Evolutionary conservation across 176 grass and related monocot species (phyloP).

Genomic region (Oryza punctata): DNA sequence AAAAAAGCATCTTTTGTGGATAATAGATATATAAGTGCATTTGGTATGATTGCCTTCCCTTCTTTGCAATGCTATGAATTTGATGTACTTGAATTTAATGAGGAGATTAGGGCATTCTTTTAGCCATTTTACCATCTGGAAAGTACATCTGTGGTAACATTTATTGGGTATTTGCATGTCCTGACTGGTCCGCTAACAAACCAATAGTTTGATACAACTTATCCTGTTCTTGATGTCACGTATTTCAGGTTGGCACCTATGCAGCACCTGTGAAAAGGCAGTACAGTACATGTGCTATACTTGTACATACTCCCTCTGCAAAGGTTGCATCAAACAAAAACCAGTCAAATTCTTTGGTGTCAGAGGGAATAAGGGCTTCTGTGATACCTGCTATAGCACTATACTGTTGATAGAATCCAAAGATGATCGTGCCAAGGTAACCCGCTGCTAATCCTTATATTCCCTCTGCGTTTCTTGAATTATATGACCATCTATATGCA

Average conservation of each 20-base stretch:
- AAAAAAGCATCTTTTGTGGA: not conserved
- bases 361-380: slow-evolving; percentile 89
- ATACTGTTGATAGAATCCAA: slow-evolving; percentile 85
- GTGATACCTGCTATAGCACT: slow-evolving; percentile 90
- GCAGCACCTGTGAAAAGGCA: slow-evolving; percentile 88
- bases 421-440: slow-evolving; percentile 68
- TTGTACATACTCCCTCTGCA: slow-evolving; percentile 95
- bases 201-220: slow-evolving; percentile 2
- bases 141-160: not conserved
- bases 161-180: slow-evolving; percentile 11
- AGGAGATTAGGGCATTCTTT: not conserved
- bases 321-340: slow-evolving; percentile 63
- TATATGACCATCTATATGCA: not conserved
- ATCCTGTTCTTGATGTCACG: slow-evolving; percentile 39
- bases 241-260: slow-evolving; percentile 95
- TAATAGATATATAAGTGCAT: slow-evolving; percentile 13
- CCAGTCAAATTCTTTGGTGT: slow-evolving; percentile 82
- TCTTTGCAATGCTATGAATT: not conserved
- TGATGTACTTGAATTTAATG: slow-evolving; percentile 8
- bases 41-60: not conserved
- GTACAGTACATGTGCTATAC: slow-evolving; percentile 91
- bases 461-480: slow-evolving; percentile 23
- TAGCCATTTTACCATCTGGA: slow-evolving; percentile 17
- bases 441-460: slow-evolving; percentile 8
- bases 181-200: not conserved